These are phyloP conservation scores for Pelagophyceae sp. DNA, from an alignment of 352 stramenopile species.

Conservation along the genomic window DNA sequence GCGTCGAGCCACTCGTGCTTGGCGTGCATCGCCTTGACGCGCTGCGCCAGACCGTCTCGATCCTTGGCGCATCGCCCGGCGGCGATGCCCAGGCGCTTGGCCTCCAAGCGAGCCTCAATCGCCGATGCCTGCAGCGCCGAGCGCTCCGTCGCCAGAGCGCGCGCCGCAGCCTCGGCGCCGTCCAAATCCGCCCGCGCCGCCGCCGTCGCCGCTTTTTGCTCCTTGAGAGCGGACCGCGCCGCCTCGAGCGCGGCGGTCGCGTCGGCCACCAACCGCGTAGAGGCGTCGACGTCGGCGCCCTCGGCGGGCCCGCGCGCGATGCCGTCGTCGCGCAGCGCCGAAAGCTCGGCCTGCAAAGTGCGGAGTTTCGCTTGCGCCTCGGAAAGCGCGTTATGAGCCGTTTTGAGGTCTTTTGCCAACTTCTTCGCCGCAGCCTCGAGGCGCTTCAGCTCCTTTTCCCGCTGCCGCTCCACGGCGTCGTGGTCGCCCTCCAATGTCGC, in stretches of 20 bases:
- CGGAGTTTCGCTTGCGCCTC: background rate
- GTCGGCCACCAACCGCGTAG: slow-evolving; percentile 44
- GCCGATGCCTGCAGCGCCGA: slow-evolving; percentile 38
- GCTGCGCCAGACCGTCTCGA: slow-evolving; percentile 58
- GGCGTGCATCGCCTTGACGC: slow-evolving; percentile 80
- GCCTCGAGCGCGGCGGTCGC: slow-evolving; percentile 53
- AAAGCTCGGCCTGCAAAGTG: slow-evolving; percentile 33
- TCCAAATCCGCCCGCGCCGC: slow-evolving; percentile 47
- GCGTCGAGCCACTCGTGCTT: slow-evolving; percentile 91
- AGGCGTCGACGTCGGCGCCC: slow-evolving; percentile 49
- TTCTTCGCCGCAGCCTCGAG: slow-evolving; percentile 32
- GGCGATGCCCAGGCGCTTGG: slow-evolving; percentile 85
- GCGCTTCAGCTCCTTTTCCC: slow-evolving; percentile 39
- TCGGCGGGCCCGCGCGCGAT: slow-evolving; percentile 56
- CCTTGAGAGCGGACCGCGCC: slow-evolving; percentile 41
- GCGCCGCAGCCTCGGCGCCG: slow-evolving; percentile 44
- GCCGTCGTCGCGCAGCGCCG: slow-evolving; percentile 51
- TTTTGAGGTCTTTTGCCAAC: background rate
- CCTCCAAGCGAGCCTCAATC: slow-evolving; percentile 72
- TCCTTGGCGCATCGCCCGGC: slow-evolving; percentile 84
- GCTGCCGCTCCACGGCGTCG: slow-evolving; percentile 51
- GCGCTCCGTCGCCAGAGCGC: slow-evolving; percentile 69
- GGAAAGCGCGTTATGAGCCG: background rate
- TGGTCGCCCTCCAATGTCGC: slow-evolving; percentile 52
- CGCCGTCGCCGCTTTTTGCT: slow-evolving; percentile 52